Percentiles rank a stretch among this genome's conserved stretches.
Conservation (phyloP, 1,284 basidiomycete species). For the Marasmius fiardii region DNA sequence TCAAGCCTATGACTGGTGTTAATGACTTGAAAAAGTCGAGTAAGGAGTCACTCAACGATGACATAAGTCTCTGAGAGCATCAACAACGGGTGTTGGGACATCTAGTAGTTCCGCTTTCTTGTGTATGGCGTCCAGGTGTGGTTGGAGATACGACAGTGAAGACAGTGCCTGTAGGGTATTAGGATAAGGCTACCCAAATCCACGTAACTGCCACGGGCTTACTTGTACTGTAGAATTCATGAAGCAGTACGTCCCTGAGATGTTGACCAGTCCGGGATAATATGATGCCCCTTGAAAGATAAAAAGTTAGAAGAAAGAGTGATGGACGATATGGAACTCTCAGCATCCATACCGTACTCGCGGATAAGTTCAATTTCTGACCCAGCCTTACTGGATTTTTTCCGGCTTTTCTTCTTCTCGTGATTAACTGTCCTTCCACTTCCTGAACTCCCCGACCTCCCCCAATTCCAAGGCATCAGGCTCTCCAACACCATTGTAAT, state of each 20-base stretch:
- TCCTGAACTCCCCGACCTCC: constrained; percentile 19
- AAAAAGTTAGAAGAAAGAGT: neutral
- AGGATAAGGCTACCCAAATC: neutral
- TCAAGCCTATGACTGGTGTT: constrained; percentile 50
- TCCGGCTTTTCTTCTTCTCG: constrained; percentile 34
- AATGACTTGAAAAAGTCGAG: constrained; percentile 5
- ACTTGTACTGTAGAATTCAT: constrained; percentile 94
- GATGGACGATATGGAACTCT: neutral
- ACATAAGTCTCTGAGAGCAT: constrained; percentile 69
- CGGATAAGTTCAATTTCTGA: neutral
- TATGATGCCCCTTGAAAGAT: constrained; percentile 19
- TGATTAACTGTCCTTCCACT: constrained; percentile 19
- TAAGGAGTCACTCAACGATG: constrained; percentile 41
- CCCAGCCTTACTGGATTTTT: constrained; percentile 3
- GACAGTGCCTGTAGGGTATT: constrained; percentile 63
- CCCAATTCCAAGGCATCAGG: constrained; percentile 62
- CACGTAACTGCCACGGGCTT: constrained; percentile 8
- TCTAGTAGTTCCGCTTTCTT: constrained; percentile 72
- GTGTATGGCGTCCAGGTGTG: constrained; percentile 71
- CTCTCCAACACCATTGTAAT: constrained; percentile 56
- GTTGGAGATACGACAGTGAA: constrained; percentile 74
- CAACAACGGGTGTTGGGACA: constrained; percentile 79
- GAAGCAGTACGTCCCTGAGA: constrained; percentile 94
- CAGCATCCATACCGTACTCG: neutral
- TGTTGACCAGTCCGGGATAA: constrained; percentile 88